phyloP scores from a whole-genome alignment of 345 rosid species.

The Brassica cretica region DNA sequence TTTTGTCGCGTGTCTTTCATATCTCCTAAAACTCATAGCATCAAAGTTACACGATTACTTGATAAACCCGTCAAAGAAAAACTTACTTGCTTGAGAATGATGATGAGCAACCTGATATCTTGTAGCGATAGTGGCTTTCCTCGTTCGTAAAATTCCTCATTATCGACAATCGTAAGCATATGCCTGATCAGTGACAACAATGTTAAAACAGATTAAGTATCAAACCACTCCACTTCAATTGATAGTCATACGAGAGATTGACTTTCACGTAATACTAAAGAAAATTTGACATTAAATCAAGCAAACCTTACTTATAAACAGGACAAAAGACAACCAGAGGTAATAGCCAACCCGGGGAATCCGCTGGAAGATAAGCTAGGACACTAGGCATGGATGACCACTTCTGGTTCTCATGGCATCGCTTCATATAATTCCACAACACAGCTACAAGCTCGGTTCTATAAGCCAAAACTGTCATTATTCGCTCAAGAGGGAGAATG shows the following conservation, averaged over 20 bases:
- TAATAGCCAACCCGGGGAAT: conserved; percentile 95
- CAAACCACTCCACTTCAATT: background rate
- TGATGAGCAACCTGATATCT: conserved; percentile 71
- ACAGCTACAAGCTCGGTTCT: conserved; percentile 91
- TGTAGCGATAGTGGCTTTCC: conserved; percentile 83
- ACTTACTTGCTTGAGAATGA: conserved; percentile 82
- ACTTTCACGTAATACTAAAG: background rate
- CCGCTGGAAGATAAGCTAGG: conserved; percentile 64
- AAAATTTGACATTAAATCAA: conserved; percentile 12
- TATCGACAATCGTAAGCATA: conserved; percentile 94
- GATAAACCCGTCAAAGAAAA: background rate
- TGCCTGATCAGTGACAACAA: conserved; percentile 63
- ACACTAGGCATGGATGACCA: conserved; percentile 73
- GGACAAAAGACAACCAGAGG: conserved; percentile 97
- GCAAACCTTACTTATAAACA: conserved; percentile 79
- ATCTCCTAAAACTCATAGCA: conserved; percentile 19
- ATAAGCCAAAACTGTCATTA: conserved; percentile 90
- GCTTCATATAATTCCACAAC: conserved; percentile 90
- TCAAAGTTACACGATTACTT: conserved; percentile 19
- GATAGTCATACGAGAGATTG: conserved; percentile 4
- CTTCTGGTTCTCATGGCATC: conserved; percentile 78
- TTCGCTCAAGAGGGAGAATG: conserved; percentile 73
- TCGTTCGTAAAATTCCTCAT: conserved; percentile 95
- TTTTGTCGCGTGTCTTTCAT: background rate
- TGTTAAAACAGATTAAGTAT: conserved; percentile 11